These are phyloP conservation scores for Chlorella sorokiniana DNA, from an alignment of 139 green algal genomes.

Conservation along the genomic window DNA sequence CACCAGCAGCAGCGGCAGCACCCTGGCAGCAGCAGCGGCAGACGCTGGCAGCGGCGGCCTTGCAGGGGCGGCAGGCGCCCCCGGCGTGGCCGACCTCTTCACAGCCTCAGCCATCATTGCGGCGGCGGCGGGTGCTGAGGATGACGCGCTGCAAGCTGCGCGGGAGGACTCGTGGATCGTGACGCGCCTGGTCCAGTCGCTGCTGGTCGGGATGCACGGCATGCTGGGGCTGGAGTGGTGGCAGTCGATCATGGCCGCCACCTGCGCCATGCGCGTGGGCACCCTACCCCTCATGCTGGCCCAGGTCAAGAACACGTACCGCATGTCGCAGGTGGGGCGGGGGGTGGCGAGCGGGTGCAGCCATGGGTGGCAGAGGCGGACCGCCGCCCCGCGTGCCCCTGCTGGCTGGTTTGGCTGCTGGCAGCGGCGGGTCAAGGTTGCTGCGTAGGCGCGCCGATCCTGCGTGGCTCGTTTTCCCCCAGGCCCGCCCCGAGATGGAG, in stretches of 20 bases:
- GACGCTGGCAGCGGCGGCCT: neutral
- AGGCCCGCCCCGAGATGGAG: slow-evolving; percentile 64
- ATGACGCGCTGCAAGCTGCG: slow-evolving; percentile 47
- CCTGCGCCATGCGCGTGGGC: slow-evolving; percentile 52
- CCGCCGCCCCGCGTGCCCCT: neutral
- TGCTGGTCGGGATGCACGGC: slow-evolving; percentile 58
- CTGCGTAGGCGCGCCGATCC: neutral
- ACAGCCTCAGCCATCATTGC: slow-evolving; percentile 37
- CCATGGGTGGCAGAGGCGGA: neutral
- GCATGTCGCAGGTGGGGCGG: slow-evolving; percentile 56
- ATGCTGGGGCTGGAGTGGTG: slow-evolving; percentile 67
- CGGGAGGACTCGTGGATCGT: slow-evolving; percentile 55
- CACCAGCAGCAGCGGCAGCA: slow-evolving; percentile 1
- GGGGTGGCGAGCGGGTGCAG: neutral
- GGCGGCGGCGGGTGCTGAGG: slow-evolving; percentile 42
- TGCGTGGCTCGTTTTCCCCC: neutral
- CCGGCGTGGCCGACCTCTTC: neutral
- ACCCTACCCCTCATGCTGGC: slow-evolving; percentile 72
- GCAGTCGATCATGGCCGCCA: slow-evolving; percentile 61
- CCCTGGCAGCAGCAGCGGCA: neutral
- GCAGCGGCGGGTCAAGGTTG: no score
- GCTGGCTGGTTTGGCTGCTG: neutral
- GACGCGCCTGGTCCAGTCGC: slow-evolving; percentile 59
- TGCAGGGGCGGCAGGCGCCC: neutral
- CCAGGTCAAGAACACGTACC: slow-evolving; percentile 68